These are phyloP conservation scores for Phytopythium chamaehyphon DNA, from an alignment of 352 stramenopile species.

Conservation along the genomic window DNA sequence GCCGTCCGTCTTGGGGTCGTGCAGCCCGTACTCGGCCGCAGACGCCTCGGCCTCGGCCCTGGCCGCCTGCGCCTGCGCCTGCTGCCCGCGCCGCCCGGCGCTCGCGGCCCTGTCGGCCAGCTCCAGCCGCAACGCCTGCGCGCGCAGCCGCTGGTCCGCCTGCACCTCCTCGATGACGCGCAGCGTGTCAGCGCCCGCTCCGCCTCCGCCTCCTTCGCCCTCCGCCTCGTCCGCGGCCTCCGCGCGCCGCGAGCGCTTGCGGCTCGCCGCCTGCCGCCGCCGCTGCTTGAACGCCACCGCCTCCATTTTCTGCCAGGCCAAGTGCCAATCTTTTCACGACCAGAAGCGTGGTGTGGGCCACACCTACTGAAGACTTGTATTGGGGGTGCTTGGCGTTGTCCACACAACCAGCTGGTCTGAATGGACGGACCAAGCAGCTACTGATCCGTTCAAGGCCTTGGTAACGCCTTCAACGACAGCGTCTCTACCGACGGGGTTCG, in stretches of 20 bases:
- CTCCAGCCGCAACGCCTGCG: slow-evolving; percentile 37
- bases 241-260: slow-evolving; percentile 36
- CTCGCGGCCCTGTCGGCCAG: slow-evolving; percentile 13
- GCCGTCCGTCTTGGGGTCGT: slow-evolving; percentile 74
- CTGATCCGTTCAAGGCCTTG: too few species aligned
- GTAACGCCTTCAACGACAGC: too few species aligned
- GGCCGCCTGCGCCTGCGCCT: slow-evolving; percentile 4
- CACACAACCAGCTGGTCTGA: too few species aligned
- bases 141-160: slow-evolving; percentile 63
- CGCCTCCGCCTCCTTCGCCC: slow-evolving; percentile 7
- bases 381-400: too few species aligned
- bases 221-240: slow-evolving; percentile 16
- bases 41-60: too few species aligned
- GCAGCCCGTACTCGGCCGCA: slow-evolving; percentile 47
- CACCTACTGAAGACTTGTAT: too few species aligned
- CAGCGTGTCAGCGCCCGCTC: slow-evolving; percentile 29
- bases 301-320: background rate
- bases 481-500: too few species aligned
- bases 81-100: background rate
- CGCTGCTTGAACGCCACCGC: slow-evolving; percentile 71
- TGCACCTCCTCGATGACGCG: slow-evolving; percentile 60
- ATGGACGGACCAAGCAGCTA: too few species aligned
- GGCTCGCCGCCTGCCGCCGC: slow-evolving; percentile 12
- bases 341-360: too few species aligned
- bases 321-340: too few species aligned